Conservation (phyloP, 768 basidiomycete species). For the Russula compacta region DNA sequence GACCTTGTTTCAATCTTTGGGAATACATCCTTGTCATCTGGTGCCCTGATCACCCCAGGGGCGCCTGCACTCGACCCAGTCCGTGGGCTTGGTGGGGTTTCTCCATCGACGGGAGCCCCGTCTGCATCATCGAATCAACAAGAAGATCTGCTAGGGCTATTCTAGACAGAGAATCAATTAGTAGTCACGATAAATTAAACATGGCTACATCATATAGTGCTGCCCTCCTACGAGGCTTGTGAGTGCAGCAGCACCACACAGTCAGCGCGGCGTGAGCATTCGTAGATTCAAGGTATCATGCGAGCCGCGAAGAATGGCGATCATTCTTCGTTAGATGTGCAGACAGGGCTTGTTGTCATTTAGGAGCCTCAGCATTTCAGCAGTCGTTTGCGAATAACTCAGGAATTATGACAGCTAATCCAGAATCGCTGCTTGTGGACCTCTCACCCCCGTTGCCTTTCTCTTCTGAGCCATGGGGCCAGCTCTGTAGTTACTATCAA, state of each 20-base stretch:
- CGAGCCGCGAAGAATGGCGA: not conserved
- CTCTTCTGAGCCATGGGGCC: too few relatives aligned
- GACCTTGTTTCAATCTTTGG: conserved; percentile 93
- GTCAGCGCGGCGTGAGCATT: not conserved
- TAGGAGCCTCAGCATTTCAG: too few relatives aligned
- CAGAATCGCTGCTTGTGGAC: too few relatives aligned
- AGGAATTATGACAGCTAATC: too few relatives aligned
- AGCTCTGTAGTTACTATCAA: too few relatives aligned
- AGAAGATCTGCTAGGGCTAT: conserved; percentile 12
- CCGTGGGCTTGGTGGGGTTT: conserved; percentile 9
- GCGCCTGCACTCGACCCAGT: conserved; percentile 19
- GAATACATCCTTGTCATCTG: conserved; percentile 29
- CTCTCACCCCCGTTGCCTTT: too few relatives aligned
- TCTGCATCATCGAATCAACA: conserved; percentile 10
- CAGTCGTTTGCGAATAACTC: too few relatives aligned
- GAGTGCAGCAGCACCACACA: not conserved
- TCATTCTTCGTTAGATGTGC: not conserved
- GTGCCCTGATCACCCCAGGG: conserved; percentile 6
- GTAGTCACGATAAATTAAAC: conserved; percentile 11
- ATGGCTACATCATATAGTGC: not conserved
- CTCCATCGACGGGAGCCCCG: conserved; percentile 12
- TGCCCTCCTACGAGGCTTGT: not conserved
- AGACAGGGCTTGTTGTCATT: not conserved
- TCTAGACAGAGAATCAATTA: conserved; percentile 13
- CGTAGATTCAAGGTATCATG: not conserved